Evolutionary conservation across 805 yeast species (phyloP), one percentile per base, ranked within the genome.

Genomic region (Nakazawaea anatomiae): DNA sequence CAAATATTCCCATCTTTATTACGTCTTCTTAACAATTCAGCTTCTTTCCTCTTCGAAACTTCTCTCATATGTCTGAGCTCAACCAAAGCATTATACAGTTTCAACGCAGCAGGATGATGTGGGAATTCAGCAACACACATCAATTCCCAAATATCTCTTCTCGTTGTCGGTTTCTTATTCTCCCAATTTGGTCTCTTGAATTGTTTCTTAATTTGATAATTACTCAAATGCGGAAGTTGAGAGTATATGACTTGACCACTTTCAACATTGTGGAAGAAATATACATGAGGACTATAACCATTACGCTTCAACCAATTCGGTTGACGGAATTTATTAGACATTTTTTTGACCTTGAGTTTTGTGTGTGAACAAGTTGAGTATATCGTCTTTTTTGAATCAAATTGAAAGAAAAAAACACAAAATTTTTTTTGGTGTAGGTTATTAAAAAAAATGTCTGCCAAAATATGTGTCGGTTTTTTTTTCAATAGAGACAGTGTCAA

Each of bases 221-320:
- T 40, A 55, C 77, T 49, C 70, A 83, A 74, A 53, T 73, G 75
- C 39, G 96, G 94, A 10, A 87, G 78, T 68, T 91, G 97, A 5
- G 96, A 83, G 66, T 89, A 91, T 9, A 89, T 68, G 18, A 90
- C 95, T 72, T 91, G 97, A 5, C 97, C 97, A 40, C 86, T 76
- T 69, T 89, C 94, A 46, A 89, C 68, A 72, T 91, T 90, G 64
- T 94, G 80, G 73, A 87, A 92, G 42, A 89, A 68, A 62, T 77
- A 88, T 10, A 91, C 86, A 61, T 86, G 91, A 8, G 97, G 96
- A 3, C 89, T 95, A 65, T 80, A 79, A 8, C 80, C 79, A 56
- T 85, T 79, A 51, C 67, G 64, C 47, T 71, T 66, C 44, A 84
- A 69, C 88, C 89, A 83, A 48, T 68, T 59, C 10, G 85, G 77